Evolutionary conservation across 495 filamentous ascomycete species (phyloP), one percentile per base, ranked within the genome.

Genomic region (Penicillium odoratum): DNA sequence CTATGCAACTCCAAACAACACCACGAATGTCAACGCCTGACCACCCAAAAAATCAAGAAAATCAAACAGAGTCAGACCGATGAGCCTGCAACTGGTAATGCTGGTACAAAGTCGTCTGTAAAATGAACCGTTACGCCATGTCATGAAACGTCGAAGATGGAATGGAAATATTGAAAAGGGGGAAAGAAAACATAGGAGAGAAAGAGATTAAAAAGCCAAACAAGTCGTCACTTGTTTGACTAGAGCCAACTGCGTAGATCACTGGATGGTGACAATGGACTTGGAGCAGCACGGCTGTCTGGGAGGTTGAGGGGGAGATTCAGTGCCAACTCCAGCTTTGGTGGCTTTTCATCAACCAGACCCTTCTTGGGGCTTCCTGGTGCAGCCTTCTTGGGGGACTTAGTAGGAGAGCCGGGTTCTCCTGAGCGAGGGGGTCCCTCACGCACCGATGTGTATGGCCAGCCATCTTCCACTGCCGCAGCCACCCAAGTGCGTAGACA

Each of bases 401-500:
- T 79, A 47, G 63, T 66, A 0, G 76, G 74, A 3, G 76, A 79
- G 4, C 72, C 65, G 31, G 70, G 51, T 65, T 76, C 60, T 63
- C 69, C 57, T 49, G 63, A 53, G 51, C 65, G 66, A 65, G 66
- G 83, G 31, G 85, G 86, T 2, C 91, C 91, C 64, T 88, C 89
- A 38, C 89, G 80, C 15, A 97, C 92, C 51, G 83, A 79, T 38
- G 78, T 73, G 33, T 89, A 86, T 54, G 90, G 82, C 95, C 94
- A 98, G 29, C 85, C 90, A 74, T 98, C 94, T 40, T 91, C 92
- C 33, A 72, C 77, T 0, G 91, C 92, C 1, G 93, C 95, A 3
- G 85, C 86, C 29, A 97, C 88, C 94, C 94, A 98, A 29, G 88
- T 92, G 53, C 88, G 83, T 50, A 98, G 78, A 18, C 86, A 90